A percentile compares a stretch with the other conserved stretches of the same genome.
Conservation (phyloP, 2,329 filamentous ascomycete species). For the Gremmenia infestans region DNA sequence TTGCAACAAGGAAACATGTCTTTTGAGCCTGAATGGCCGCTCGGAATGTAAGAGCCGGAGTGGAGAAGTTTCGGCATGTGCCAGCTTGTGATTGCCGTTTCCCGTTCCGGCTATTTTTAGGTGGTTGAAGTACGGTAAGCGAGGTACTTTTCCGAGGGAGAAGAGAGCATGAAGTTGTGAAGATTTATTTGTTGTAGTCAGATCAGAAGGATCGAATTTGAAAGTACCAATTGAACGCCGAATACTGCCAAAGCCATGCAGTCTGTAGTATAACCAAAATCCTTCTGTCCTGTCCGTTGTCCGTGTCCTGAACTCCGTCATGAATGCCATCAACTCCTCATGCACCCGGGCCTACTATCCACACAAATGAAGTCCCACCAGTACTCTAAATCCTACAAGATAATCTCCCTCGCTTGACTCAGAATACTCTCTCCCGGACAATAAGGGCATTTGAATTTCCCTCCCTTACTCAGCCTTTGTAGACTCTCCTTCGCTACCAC, state of each 20-base stretch:
- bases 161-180: neutral
- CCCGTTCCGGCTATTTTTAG: neutral
- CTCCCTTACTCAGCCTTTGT: constrained; percentile 71
- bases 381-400: constrained; percentile 19
- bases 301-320: neutral
- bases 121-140: neutral
- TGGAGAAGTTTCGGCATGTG: neutral
- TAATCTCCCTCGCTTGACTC: constrained; percentile 55
- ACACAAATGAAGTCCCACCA: too few relatives aligned
- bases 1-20: constrained; percentile 9
- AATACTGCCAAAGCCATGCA: too few relatives aligned
- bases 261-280: too few relatives aligned
- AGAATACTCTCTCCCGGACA: constrained; percentile 80
- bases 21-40: neutral
- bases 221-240: too few relatives aligned
- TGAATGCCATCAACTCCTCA: neutral
- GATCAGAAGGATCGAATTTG: too few relatives aligned
- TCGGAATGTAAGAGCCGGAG: too few relatives aligned
- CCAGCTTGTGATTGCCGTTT: neutral
- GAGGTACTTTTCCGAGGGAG: too few relatives aligned
- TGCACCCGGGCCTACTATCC: neutral
- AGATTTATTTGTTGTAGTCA: neutral
- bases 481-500: constrained; percentile 85
- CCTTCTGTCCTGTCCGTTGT: neutral
- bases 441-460: constrained; percentile 90